Evolutionary conservation across 192 early-diverging fungal genomes (phyloP), one percentile per base, ranked within the genome.

Genomic region (Umbelopsis sp.): DNA sequence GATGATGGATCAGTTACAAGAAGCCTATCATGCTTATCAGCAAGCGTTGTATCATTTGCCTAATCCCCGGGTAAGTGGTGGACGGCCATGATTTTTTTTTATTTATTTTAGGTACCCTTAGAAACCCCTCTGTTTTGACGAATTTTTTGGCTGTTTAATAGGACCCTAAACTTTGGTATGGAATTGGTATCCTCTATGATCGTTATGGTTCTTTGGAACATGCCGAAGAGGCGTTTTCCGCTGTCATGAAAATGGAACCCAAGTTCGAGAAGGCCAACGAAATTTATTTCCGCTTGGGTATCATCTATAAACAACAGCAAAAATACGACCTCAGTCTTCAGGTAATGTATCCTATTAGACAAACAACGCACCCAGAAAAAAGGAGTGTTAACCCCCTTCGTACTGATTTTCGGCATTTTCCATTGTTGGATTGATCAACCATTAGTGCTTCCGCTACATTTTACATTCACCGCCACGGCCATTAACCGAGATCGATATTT

Each of bases 101-200:
- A 49, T 53, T 73, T 68, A n/a, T n/a, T n/a, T n/a, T n/a, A n/a
- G n/a, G n/a, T n/a, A n/a, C n/a, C 38, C 21, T 34, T 69, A 66
- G 12, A 24, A 65, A 12, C 3, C 17, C 47, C 22, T 32, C 3
- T 44, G 17, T 38, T 21, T 45, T 36, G 20, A n/a, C 25, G 47
- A 10, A 44, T 5, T 68, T n/a, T 45, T 22, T 25, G 9, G 45
- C 38, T n/a, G n/a, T n/a, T n/a, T n/a, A 31, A 7, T 73, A 95
- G 91, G 98, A 98, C 74, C 95, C 97, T 7, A 96, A 97, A 77
- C 88, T 99, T 31, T 99, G 98, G 98, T 99, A 98, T 72, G 97
- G 97, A 11, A 98, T 98, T 53, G 98, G 96, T 34, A 98, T 97
- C 69, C 82, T 98, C 8, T 98, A 99, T 73, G 97, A 98, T 75